Evolutionary conservation across 2,329 filamentous ascomycete species (phyloP).

Genomic region (Elsinoe arachidis): DNA sequence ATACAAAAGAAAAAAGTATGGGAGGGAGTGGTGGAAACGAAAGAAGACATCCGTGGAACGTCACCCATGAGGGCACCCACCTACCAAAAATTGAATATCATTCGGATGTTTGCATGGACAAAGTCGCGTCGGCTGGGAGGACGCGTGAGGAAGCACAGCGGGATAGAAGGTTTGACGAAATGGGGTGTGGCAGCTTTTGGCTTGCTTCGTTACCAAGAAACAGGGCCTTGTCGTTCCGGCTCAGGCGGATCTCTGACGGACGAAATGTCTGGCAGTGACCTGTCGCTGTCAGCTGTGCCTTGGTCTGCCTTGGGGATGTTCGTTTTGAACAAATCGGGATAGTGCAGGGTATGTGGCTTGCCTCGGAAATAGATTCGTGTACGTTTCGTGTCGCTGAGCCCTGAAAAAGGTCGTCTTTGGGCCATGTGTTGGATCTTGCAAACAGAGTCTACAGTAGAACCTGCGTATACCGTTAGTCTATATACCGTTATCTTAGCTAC

Average conservation of each 20-base stretch:
- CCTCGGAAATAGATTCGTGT: slow-evolving; percentile 5
- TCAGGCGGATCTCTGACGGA: neutral
- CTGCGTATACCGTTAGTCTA: too few relatives aligned
- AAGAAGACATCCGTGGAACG: slow-evolving; percentile 6
- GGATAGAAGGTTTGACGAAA: neutral
- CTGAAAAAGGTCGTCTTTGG: neutral
- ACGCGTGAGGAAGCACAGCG: slow-evolving; percentile 4
- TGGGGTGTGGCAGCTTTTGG: slow-evolving; percentile 5
- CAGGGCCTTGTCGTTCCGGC: neutral
- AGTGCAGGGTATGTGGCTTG: slow-evolving; percentile 4
- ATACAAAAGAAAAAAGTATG: neutral
- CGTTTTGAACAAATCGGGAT: neutral
- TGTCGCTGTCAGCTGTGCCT: neutral
- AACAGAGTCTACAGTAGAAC: too few relatives aligned
- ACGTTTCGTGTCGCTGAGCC: neutral
- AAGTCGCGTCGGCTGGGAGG: neutral
- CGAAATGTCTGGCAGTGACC: neutral
- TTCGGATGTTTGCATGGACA: neutral
- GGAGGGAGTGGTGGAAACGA: slow-evolving; percentile 10
- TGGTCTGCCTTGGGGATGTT: neutral
- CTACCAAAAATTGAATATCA: slow-evolving; percentile 2
- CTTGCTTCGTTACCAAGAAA: slow-evolving; percentile 11
- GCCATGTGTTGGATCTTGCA: too few relatives aligned
- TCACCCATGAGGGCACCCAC: neutral
- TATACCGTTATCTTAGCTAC: too few relatives aligned